These are phyloP conservation scores for Diaporthe capsici DNA, from an alignment of 2,329 filamentous ascomycete species.

Conservation along the genomic window DNA sequence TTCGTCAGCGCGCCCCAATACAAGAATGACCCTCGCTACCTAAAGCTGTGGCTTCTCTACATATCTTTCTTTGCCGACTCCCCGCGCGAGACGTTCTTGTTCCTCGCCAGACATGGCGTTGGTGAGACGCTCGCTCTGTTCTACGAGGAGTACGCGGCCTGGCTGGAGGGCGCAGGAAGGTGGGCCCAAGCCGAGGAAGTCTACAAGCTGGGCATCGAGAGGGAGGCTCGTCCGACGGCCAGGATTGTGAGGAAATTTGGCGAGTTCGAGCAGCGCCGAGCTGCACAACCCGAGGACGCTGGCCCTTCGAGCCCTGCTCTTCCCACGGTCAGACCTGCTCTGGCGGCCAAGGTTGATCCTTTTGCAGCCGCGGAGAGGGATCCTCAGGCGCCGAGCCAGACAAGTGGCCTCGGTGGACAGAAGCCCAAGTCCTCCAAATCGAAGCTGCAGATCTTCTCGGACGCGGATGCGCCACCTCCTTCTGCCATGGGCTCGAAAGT, in stretches of 20 bases:
- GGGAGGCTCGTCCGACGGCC: conserved; percentile 85
- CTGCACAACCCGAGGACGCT: conserved; percentile 64
- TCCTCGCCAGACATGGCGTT: conserved; percentile 88
- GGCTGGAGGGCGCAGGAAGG: conserved; percentile 86
- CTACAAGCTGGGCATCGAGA: conserved; percentile 89
- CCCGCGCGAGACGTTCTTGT: conserved; percentile 94
- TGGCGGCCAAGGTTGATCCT: conserved; percentile 89
- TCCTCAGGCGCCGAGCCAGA: conserved; percentile 74
- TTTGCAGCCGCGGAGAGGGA: conserved; percentile 73
- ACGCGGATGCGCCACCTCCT: conserved; percentile 73
- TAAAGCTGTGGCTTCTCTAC: conserved; percentile 95
- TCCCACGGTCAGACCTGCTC: conserved; percentile 83
- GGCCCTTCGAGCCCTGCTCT: conserved; percentile 90
- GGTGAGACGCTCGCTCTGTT: conserved; percentile 90
- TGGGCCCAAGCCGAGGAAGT: conserved; percentile 96
- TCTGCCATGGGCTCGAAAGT: conserved; percentile 68
- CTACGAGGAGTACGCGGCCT: conserved; percentile 96
- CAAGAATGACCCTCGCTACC: conserved; percentile 93
- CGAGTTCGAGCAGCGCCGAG: conserved; percentile 86
- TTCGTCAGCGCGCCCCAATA: conserved; percentile 91
- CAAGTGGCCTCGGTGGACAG: conserved; percentile 60
- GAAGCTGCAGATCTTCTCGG: conserved; percentile 94
- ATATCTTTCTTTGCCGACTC: conserved; percentile 93
- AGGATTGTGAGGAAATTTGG: conserved; percentile 89
- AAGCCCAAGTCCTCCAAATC: conserved; percentile 77